Conservation (phyloP, 352 stramenopile species). For the Globisporangium uncinulatum region DNA sequence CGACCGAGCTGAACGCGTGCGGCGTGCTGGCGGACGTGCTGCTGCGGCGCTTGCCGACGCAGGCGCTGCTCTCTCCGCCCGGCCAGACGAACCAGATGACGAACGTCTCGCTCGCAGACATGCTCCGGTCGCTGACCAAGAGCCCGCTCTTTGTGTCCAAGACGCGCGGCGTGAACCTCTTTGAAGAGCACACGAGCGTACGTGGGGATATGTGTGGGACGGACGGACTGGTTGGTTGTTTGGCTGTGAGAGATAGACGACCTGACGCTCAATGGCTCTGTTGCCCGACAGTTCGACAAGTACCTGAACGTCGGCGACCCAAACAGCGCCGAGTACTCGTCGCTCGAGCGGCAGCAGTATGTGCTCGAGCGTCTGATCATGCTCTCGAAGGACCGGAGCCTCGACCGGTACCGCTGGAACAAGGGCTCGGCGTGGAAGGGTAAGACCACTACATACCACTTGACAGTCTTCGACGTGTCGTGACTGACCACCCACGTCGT, state of each 20-base stretch:
- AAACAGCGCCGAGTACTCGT: slow-evolving; percentile 63
- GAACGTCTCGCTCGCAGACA: slow-evolving; percentile 77
- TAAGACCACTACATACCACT: neutral
- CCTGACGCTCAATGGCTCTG: slow-evolving; percentile 3
- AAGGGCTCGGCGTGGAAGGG: slow-evolving; percentile 76
- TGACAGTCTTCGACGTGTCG: neutral
- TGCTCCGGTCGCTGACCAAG: slow-evolving; percentile 56
- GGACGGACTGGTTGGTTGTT: neutral
- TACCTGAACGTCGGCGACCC: slow-evolving; percentile 81
- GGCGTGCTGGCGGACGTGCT: slow-evolving; percentile 78
- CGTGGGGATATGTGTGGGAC: slow-evolving; percentile 10
- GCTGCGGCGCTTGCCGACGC: slow-evolving; percentile 55
- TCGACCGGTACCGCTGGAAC: slow-evolving; percentile 81
- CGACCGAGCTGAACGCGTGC: slow-evolving; percentile 71
- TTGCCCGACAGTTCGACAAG: slow-evolving; percentile 65
- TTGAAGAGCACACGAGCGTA: slow-evolving; percentile 76
- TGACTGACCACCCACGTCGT: neutral
- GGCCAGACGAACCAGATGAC: slow-evolving; percentile 71
- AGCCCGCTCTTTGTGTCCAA: slow-evolving; percentile 75
- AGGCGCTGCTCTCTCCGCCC: slow-evolving; percentile 71
- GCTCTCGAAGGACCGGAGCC: slow-evolving; percentile 82
- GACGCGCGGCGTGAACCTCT: slow-evolving; percentile 65
- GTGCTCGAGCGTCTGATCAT: slow-evolving; percentile 79
- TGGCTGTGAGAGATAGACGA: no score
- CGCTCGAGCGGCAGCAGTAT: slow-evolving; percentile 78